Base-by-base conservation (phyloP, 2,329 filamentous ascomycete species). In the Teratosphaeria epicoccoides region DNA sequence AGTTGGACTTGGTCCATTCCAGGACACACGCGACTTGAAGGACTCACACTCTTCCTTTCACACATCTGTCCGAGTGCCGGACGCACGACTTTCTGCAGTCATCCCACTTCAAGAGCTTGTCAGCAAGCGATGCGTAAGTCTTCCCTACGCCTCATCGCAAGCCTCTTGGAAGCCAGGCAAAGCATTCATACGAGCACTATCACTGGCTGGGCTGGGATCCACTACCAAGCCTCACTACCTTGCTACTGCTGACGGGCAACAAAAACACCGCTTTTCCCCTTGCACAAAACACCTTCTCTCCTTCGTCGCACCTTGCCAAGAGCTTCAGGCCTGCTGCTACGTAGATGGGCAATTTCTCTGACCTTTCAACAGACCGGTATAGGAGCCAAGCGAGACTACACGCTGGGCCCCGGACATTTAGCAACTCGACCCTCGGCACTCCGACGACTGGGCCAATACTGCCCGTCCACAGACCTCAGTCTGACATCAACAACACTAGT, bases 271-370 rank as follows among this genome's bases (percentile, higher is more conserved):
- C 33, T 23, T 49, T 24, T 43, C n/a, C 14, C n/a, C 9, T 14
- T 23, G 22, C 22, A 11, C 24, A 37, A 37, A 37, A 37, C 29
- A 37, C 46, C 10, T 37, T 22, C 26, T n/a, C n/a, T n/a, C n/a
- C n/a, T n/a, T n/a, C 33, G 20, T 7, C 33, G 33, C 33, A 40
- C 33, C n/a, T 17, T 17, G 48, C 48, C 48, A 24, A 24, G 29
- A 50, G 24, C 25, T 25, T 24, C 25, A 17, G n/a, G 48, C 14
- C 28, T 14, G 22, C 48, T 50, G 26, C 37, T 20, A 64, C 62
- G 59, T 62, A 72, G 74, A 79, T 78, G 76, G 76, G 76, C 76
- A 73, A 77, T 71, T 66, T 72, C 63, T 69, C 71, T 69, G 73
- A 78, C 71, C 69, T 71, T 63, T 71, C 71, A 66, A 67, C 70